These are phyloP conservation scores for Aspergillus sp. DNA, from an alignment of 2,329 filamentous ascomycete genomes.

Conservation along the genomic window DNA sequence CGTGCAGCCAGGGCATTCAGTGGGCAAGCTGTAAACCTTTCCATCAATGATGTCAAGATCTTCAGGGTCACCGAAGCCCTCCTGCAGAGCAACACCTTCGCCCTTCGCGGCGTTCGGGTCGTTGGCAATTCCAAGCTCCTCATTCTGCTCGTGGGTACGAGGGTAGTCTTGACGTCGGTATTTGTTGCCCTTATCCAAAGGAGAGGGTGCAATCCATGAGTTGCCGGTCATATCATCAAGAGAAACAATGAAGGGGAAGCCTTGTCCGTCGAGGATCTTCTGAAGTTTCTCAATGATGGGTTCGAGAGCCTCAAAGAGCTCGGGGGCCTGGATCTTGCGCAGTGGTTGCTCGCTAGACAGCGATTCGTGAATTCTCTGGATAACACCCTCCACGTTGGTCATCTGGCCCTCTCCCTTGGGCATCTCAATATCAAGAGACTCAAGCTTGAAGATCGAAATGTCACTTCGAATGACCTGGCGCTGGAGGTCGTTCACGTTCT, in stretches of 20 bases:
- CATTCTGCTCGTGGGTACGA: conserved; percentile 81
- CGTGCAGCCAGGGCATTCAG: conserved; percentile 85
- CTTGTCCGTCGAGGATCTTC: conserved; percentile 70
- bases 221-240: conserved; percentile 92
- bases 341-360: conserved; percentile 76
- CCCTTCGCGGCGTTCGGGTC: conserved; percentile 31
- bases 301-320: conserved; percentile 72
- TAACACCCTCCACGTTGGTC: conserved; percentile 86
- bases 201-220: conserved; percentile 89
- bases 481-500: conserved; percentile 67
- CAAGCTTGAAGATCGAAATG: conserved; percentile 76
- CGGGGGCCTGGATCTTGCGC: conserved; percentile 71
- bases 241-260: conserved; percentile 81
- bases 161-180: conserved; percentile 82
- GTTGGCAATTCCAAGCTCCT: conserved; percentile 67
- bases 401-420: conserved; percentile 86
- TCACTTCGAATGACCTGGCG: conserved; percentile 92
- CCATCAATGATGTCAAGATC: conserved; percentile 85
- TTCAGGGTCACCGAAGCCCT: conserved; percentile 52
- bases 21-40: conserved; percentile 88
- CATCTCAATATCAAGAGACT: conserved; percentile 90
- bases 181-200: conserved; percentile 72
- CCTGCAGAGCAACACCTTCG: conserved; percentile 19
- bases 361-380: conserved; percentile 73
- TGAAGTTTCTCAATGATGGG: conserved; percentile 69